These are phyloP conservation scores for Funneliformis geosporum DNA, from an alignment of 192 early-diverging fungal genomes.

Conservation along the genomic window DNA sequence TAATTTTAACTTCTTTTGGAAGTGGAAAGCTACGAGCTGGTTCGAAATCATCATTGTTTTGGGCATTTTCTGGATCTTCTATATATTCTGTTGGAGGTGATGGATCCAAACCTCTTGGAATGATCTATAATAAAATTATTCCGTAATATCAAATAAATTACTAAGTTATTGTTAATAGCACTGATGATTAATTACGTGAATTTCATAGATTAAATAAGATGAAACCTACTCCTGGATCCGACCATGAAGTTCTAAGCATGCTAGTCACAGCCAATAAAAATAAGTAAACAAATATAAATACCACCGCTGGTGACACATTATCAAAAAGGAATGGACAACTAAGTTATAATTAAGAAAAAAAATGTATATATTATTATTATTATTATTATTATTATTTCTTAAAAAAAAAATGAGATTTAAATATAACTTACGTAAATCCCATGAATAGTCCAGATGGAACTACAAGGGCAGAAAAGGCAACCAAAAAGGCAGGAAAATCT, in stretches of 20 bases:
- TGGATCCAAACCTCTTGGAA: conserved; percentile 71
- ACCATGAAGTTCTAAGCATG: conserved; percentile 77
- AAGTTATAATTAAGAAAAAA: background rate
- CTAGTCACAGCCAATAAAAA: conserved; percentile 60
- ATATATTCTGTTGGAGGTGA: conserved; percentile 54
- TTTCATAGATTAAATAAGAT: background rate
- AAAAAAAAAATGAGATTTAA: background rate
- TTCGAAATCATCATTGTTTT: conserved; percentile 32
- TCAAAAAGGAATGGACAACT: conserved; percentile 70
- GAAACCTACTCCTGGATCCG: conserved; percentile 65
- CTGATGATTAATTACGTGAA: background rate
- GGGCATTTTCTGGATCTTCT: conserved; percentile 47
- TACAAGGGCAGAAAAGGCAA: conserved; percentile 59
- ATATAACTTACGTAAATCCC: conserved; percentile 48
- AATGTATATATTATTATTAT: background rate
- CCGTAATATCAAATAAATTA: background rate
- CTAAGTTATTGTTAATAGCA: background rate
- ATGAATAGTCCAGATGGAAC: conserved; percentile 63
- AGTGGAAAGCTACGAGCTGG: conserved; percentile 44
- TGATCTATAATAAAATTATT: conserved; percentile 44
- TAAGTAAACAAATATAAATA: conserved; percentile 70
- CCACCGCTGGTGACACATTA: conserved; percentile 57
- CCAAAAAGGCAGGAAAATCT: conserved; percentile 59
- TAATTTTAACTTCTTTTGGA: conserved; percentile 61
- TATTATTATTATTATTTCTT: background rate